Evolutionary conservation across 805 yeast species (phyloP), one percentile per base, ranked within the genome.

Genomic region (Candida jianshihensis): DNA sequence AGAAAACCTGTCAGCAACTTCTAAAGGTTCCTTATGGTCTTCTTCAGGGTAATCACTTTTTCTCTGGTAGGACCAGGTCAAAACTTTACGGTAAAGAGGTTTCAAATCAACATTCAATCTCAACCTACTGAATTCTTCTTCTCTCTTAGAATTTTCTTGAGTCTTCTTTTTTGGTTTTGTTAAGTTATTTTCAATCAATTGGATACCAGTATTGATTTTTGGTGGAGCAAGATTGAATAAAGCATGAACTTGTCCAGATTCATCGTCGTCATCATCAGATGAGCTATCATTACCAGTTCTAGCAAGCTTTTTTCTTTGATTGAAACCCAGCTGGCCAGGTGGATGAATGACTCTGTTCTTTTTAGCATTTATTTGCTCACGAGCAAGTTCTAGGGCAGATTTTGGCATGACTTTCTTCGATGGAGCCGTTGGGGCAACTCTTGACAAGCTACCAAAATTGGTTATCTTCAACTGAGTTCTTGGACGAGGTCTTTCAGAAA

Each of bases 41-140:
- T 68, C 73, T n/a, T 71, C 68, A 0, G 95, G 95, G 39, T 61
- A 74, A 4, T 73, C 81, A 31, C 68, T 63, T 1, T 57, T 57
- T 15, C 71, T 63, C 30, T 66, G 74, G 49, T 75, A 90, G 32
- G 83, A 74, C 98, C 98, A 92, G 30, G 67, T 64, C 39, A 92
- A 62, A 7, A 92, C 68, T 6, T 70, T 69, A 14, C 65, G 62
- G 54, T 90, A 87, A 6, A 94, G 64, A 2, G 94, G 88, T 40
- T 73, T 78, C 54, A 87, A 59, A 49, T 81, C 85, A 11, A 88
- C 88, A 50, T 81, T 78, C 36, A 90, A 63, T 45, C 97, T 70
- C 44, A 72, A 64, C 45, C 94, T 73, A 89, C 87, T 85, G 36
- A 78, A 64, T 41, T 81, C 81, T 53, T 82, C 89, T 27, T 80